Evolutionary conservation across 306 rosid species (phyloP).

Genomic region (Medicago ruthenica): DNA sequence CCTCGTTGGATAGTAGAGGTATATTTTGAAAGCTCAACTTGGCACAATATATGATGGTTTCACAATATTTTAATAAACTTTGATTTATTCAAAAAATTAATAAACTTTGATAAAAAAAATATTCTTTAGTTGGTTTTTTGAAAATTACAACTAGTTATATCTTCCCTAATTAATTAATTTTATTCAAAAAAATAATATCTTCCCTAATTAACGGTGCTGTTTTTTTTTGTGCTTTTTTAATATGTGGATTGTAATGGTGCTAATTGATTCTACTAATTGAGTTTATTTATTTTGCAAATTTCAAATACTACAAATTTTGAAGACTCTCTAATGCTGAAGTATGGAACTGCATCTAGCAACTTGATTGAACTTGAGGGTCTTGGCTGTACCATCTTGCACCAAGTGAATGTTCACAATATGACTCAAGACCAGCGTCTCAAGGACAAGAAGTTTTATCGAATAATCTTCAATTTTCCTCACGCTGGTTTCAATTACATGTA

Average conservation of each 20-base stretch:
- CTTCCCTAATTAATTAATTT: no score
- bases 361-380: conserved; percentile 31
- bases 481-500: conserved; percentile 32
- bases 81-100: no score
- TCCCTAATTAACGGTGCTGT: no score
- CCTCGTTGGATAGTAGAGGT: conserved; percentile 47
- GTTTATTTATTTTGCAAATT: neutral
- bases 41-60: no score
- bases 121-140: no score
- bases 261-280: neutral
- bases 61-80: no score
- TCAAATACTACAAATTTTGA: neutral
- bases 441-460: neutral
- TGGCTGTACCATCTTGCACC: conserved; percentile 44
- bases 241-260: neutral
- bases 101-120: no score
- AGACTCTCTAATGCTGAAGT: neutral
- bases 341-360: neutral
- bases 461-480: conserved; percentile 53
- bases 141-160: no score
- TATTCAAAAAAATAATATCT: no score
- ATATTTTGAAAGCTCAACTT: neutral
- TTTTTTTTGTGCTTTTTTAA: no score
- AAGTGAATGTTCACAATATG: conserved; percentile 47
- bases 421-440: neutral